Evolutionary conservation across 2,329 filamentous ascomycete species (phyloP).

Genomic region (Ciborinia camelliae): DNA sequence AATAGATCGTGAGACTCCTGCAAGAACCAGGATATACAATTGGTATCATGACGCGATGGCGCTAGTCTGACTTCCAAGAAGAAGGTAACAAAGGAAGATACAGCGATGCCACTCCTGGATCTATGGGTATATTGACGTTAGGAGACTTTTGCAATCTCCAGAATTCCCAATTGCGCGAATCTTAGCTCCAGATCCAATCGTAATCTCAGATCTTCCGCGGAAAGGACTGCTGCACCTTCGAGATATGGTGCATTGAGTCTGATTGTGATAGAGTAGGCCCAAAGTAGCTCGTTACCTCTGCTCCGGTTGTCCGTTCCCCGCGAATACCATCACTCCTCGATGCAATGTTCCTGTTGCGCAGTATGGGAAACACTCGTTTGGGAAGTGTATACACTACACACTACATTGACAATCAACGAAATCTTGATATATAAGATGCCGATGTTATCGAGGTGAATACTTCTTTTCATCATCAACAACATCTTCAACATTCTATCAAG

Average conservation of each 20-base stretch:
- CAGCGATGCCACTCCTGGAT: slow-evolving; percentile 5
- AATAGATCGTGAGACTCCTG: not conserved
- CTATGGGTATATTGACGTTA: not conserved
- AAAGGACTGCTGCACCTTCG: not conserved
- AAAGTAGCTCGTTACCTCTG: slow-evolving; percentile 9
- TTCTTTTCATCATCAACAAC: slow-evolving; percentile 14
- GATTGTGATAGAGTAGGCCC: not conserved
- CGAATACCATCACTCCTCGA: not conserved
- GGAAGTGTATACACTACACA: not conserved
- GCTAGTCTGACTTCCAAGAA: not conserved
- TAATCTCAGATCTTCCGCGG: not conserved
- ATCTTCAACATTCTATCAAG: slow-evolving; percentile 10
- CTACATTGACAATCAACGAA: not conserved
- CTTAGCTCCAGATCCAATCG: not conserved
- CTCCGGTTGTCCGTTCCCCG: slow-evolving; percentile 1
- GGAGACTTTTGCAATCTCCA: slow-evolving; percentile 12
- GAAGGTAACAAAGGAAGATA: slow-evolving; percentile 5
- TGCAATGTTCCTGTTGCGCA: not conserved
- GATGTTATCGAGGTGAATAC: not conserved
- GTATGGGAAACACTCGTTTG: slow-evolving; percentile 1
- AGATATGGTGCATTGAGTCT: not conserved
- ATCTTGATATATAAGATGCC: slow-evolving; percentile 8
- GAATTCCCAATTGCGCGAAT: not conserved
- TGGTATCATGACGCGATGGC: not conserved
- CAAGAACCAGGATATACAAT: slow-evolving; percentile 2